A percentile compares a stretch with the other conserved stretches of the same genome.
Conservation (phyloP, 495 filamentous ascomycete genomes). For the Tuber brumale region DNA sequence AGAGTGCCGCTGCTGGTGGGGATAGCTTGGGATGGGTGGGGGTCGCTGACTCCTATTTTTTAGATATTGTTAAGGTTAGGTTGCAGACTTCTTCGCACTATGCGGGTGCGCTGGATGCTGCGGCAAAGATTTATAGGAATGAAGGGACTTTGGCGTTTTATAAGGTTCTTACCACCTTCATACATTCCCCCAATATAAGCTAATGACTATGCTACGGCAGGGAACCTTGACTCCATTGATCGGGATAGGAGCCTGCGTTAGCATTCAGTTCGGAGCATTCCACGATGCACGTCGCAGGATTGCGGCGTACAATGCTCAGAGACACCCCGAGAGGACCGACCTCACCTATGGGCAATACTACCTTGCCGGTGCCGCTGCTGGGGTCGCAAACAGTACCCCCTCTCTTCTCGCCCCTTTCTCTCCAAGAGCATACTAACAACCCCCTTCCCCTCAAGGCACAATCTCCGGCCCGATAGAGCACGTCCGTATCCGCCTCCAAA, state of each 20-base stretch:
- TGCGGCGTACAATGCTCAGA: slow-evolving; percentile 61
- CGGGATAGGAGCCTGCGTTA: slow-evolving; percentile 90
- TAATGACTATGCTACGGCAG: not conserved
- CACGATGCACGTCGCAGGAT: slow-evolving; percentile 81
- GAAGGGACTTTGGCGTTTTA: slow-evolving; percentile 93
- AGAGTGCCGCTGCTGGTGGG: not conserved
- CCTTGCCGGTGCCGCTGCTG: slow-evolving; percentile 82
- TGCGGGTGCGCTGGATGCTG: slow-evolving; percentile 69
- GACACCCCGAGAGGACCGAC: slow-evolving; percentile 43
- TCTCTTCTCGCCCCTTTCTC: not conserved
- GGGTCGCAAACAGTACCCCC: slow-evolving; percentile 64
- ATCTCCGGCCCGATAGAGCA: slow-evolving; percentile 94
- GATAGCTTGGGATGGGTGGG: not conserved
- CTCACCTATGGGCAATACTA: slow-evolving; percentile 83
- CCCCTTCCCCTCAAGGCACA: slow-evolving; percentile 43
- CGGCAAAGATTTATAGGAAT: slow-evolving; percentile 72
- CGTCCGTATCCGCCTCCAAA: slow-evolving; percentile 93
- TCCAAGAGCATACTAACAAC: slow-evolving; percentile 1
- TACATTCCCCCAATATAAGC: not conserved
- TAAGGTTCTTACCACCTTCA: slow-evolving; percentile 49
- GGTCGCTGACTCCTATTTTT: slow-evolving; percentile 20
- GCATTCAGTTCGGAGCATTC: slow-evolving; percentile 96
- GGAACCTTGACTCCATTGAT: slow-evolving; percentile 93
- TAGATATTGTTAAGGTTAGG: slow-evolving; percentile 96
- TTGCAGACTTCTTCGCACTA: slow-evolving; percentile 83